Evolutionary conservation across 116 monocot genomes (phyloP).

Genomic region (Posidonia oceanica): DNA sequence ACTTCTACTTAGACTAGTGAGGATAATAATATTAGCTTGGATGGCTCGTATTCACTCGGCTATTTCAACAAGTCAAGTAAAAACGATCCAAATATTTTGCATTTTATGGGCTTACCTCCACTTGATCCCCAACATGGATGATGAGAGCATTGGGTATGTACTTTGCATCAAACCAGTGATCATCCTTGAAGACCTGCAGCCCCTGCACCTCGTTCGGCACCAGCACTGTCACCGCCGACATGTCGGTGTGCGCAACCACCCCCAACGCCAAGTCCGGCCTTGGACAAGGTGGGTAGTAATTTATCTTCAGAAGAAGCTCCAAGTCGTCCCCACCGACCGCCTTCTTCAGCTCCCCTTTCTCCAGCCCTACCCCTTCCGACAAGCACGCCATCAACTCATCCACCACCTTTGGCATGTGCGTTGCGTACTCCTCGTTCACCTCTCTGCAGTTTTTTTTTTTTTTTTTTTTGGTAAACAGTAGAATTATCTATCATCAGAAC

Average conservation of each 20-base stretch:
- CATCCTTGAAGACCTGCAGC: slow-evolving; percentile 54
- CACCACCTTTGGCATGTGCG: slow-evolving; percentile 21
- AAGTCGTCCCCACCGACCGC: slow-evolving; percentile 41
- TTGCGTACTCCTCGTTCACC: slow-evolving; percentile 43
- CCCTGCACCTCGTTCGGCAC: slow-evolving; percentile 57
- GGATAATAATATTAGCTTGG: too few relatives aligned
- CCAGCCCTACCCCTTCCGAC: slow-evolving; percentile 43
- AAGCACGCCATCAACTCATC: slow-evolving; percentile 28
- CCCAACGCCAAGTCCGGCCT: slow-evolving; percentile 55
- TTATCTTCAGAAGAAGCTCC: slow-evolving; percentile 50
- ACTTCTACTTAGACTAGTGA: too few relatives aligned
- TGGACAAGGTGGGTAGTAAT: slow-evolving; percentile 72
- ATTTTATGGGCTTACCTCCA: slow-evolving; percentile 25
- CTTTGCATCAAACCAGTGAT: slow-evolving; percentile 46
- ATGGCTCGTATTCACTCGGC: neutral
- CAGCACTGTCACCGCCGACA: slow-evolving; percentile 55
- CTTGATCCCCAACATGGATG: slow-evolving; percentile 55
- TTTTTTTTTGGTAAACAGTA: too few relatives aligned
- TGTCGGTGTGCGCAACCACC: slow-evolving; percentile 55
- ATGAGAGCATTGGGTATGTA: slow-evolving; percentile 38
- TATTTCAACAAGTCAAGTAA: too few relatives aligned
- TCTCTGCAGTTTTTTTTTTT: too few relatives aligned
- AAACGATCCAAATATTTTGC: too few relatives aligned
- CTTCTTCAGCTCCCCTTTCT: slow-evolving; percentile 24
- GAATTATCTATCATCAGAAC: too few relatives aligned